Evolutionary conservation across 495 filamentous ascomycete species (phyloP), one percentile per base, ranked within the genome.

Genomic region (Bacidia gigantensis): DNA sequence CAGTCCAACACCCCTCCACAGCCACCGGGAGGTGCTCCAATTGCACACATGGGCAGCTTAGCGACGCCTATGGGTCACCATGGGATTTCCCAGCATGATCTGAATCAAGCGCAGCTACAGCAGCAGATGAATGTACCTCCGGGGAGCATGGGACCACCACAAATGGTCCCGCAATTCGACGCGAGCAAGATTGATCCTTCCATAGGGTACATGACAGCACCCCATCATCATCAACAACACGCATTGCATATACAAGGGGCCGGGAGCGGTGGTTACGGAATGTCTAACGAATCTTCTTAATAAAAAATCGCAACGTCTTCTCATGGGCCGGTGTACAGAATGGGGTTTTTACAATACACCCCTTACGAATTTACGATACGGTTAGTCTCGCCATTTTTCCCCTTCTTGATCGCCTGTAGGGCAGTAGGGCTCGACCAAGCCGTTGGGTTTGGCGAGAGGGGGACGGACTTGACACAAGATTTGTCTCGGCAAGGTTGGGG

Each of bases 1-100:
- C 51, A 32, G 42, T 54, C 42, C 12, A 54, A 35, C n/a, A 48
- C 23, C 5, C 51, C 41, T 0, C 23, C 52, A 9, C 52, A 51
- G 42, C 18, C 49, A 14, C 35, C 48, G 25, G 29, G 29, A 5
- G 55, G 60, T 26, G 57, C 57, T 35, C 60, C 60, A 18, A 44
- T 62, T 12, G 59, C 59, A 14, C 58, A 62, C 35, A 62, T 62
- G 60, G 51, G 57, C 14, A 62, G 55, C 54, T 35, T 40, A 3
- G 12, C 23, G 21, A 9, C 32, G 17, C 1, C 49, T 2, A 43
- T 51, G 38, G 51, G 39, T 24, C 43, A 53, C 25, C 21, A 44
- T 32, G 48, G 47, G 9, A 50, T 57, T 25, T 32, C 38, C 17
- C 53, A 43, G 38, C 35, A 17, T 21, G 49, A 50, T 11, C 42